These are phyloP conservation scores for Hypoxylon sp. DNA, from an alignment of 2,329 filamentous ascomycete genomes.

Conservation along the genomic window DNA sequence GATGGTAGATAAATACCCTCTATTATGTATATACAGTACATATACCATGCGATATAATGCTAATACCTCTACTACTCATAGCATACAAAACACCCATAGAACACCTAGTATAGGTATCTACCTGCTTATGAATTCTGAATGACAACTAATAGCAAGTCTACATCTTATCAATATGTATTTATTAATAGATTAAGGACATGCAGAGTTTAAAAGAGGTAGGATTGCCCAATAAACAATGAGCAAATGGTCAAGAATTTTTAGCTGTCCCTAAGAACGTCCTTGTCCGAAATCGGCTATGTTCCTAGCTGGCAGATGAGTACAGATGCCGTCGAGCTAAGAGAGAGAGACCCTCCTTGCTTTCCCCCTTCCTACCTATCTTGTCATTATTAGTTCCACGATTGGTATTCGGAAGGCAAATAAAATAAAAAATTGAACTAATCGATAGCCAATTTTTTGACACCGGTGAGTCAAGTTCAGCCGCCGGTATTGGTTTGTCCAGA, in stretches of 20 bases:
- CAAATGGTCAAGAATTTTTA: slow-evolving; percentile 20
- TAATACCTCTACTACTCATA: too few species aligned
- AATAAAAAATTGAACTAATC: slow-evolving; percentile 13
- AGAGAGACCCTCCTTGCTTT: too few species aligned
- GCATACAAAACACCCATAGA: too few species aligned
- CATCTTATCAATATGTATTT: slow-evolving; percentile 2
- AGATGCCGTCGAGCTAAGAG: slow-evolving; percentile 16
- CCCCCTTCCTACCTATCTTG: slow-evolving; percentile 9
- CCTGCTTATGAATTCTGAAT: too few species aligned
- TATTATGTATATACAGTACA: background rate
- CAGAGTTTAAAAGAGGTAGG: too few species aligned
- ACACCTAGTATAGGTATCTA: too few species aligned
- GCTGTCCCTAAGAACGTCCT: slow-evolving; percentile 7
- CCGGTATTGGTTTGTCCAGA: slow-evolving; percentile 11
- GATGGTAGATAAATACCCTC: too few species aligned
- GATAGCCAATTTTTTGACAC: slow-evolving; percentile 19
- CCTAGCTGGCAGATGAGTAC: slow-evolving; percentile 8
- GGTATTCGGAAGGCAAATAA: slow-evolving; percentile 14
- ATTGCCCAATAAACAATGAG: slow-evolving; percentile 17
- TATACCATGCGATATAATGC: too few species aligned
- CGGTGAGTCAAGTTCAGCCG: slow-evolving; percentile 28
- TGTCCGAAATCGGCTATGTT: slow-evolving; percentile 33
- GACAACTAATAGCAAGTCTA: background rate
- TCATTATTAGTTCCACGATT: background rate
- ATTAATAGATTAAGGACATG: too few species aligned